Conservation (phyloP, 768 basidiomycete genomes). For the Kwoniella dejecticola region DNA sequence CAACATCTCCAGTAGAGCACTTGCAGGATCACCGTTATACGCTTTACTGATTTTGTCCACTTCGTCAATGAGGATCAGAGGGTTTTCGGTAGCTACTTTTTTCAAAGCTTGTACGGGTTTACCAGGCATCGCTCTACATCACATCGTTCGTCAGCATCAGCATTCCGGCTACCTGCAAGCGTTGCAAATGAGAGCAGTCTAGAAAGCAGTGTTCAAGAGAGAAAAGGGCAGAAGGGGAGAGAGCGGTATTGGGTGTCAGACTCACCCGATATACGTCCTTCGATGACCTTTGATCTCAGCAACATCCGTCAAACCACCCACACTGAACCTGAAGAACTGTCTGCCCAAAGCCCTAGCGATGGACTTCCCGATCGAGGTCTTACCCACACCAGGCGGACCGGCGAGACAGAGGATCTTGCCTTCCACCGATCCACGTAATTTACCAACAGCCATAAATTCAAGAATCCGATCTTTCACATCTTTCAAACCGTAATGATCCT, state of each 20-base stretch:
- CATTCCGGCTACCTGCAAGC: neutral
- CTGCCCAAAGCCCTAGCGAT: conserved; percentile 87
- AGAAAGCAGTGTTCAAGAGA: no score
- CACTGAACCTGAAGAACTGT: conserved; percentile 95
- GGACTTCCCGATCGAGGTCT: conserved; percentile 93
- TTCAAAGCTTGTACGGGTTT: conserved; percentile 95
- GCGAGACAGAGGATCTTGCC: conserved; percentile 97
- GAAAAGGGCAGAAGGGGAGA: no score
- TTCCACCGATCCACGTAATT: conserved; percentile 88
- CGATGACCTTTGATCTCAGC: conserved; percentile 99
- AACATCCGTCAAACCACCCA: conserved; percentile 94
- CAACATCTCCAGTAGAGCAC: conserved; percentile 87
- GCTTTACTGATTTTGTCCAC: conserved; percentile 94
- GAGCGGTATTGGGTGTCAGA: no score
- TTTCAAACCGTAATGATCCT: conserved; percentile 89
- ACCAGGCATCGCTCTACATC: conserved; percentile 77
- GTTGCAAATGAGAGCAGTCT: no score
- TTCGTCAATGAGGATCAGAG: conserved; percentile 90
- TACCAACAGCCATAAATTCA: conserved; percentile 94
- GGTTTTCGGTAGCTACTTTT: conserved; percentile 90
- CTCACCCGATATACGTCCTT: conserved; percentile 88
- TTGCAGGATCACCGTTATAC: conserved; percentile 87
- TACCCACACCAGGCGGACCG: conserved; percentile 96
- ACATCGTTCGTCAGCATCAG: neutral
- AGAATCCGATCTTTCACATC: conserved; percentile 92